phyloP scores from a whole-genome alignment of 1,284 basidiomycete genomes.

The Uromyces viciae-fabae region DNA sequence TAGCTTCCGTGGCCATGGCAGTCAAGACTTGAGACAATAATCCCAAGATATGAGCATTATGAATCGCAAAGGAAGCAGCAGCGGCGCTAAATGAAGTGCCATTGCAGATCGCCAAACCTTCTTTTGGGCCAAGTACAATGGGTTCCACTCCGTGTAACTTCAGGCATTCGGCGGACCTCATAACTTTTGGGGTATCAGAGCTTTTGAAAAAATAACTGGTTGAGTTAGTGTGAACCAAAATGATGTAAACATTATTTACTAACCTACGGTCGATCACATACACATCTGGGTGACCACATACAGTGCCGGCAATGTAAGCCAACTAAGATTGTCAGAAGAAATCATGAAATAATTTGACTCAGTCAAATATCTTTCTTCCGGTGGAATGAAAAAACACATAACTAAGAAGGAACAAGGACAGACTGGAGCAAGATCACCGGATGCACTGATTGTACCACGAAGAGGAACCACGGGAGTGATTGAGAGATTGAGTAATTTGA shows the following conservation, averaged over 20 bases:
- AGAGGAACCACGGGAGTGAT: conserved; percentile 79
- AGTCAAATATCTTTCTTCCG: no score
- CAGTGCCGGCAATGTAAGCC: conserved; percentile 74
- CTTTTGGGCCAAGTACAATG: conserved; percentile 71
- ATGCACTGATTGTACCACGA: conserved; percentile 74
- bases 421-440: conserved; percentile 60
- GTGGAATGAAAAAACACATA: conserved; percentile 25
- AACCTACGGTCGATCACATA: conserved; percentile 62
- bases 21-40: conserved; percentile 72
- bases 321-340: conserved; percentile 66
- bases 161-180: conserved; percentile 66
- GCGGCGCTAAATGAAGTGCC: conserved; percentile 73
- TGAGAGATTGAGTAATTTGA: conserved; percentile 66
- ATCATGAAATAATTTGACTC: no score
- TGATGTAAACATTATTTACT: conserved; percentile 49
- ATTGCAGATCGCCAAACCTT: conserved; percentile 74
- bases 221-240: not conserved
- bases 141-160: conserved; percentile 65
- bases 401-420: conserved; percentile 22
- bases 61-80: conserved; percentile 60
- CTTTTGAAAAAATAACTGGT: no score
- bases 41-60: conserved; percentile 69
- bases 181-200: conserved; percentile 57
- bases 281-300: conserved; percentile 73
- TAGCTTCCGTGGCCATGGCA: conserved; percentile 79